A percentile compares a stretch with the other conserved stretches of the same genome.
Conservation (phyloP, 2,329 filamentous ascomycete species). For the Endocalyx cinctus region DNA sequence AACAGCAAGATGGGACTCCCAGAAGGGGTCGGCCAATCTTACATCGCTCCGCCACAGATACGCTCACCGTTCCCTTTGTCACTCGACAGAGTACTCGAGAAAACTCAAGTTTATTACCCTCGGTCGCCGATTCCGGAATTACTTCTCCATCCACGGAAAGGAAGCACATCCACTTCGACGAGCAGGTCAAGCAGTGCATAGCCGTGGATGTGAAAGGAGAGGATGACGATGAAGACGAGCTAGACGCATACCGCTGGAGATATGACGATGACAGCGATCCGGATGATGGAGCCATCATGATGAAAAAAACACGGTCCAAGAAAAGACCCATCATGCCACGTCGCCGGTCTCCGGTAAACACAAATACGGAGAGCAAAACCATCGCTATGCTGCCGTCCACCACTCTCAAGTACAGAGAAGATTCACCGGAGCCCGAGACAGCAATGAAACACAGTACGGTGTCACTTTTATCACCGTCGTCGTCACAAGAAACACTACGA, state of each 20-base stretch:
- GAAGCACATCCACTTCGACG: constrained; percentile 93
- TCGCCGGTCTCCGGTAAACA: constrained; percentile 33
- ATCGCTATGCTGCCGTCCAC: constrained; percentile 87
- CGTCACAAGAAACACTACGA: constrained; percentile 77
- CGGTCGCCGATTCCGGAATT: constrained; percentile 66
- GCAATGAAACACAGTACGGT: constrained; percentile 57
- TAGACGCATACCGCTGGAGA: constrained; percentile 31
- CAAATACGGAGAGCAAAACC: constrained; percentile 68
- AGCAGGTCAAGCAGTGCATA: constrained; percentile 93
- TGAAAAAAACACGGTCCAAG: constrained; percentile 62
- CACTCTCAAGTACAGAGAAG: constrained; percentile 77
- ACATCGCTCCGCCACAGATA: constrained; percentile 63
- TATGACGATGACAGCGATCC: constrained; percentile 59
- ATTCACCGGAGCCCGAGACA: constrained; percentile 64
- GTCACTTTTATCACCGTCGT: constrained; percentile 61
- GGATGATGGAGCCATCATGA: constrained; percentile 76
- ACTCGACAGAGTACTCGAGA: constrained; percentile 58
- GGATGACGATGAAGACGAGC: constrained; percentile 66
- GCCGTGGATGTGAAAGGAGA: constrained; percentile 83
- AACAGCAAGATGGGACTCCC: constrained; percentile 56
- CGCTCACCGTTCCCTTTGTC: constrained; percentile 60
- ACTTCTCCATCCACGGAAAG: constrained; percentile 60
- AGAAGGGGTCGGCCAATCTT: constrained; percentile 50
- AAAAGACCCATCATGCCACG: constrained; percentile 51
- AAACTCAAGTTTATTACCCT: constrained; percentile 61